Percentiles rank a stretch among this genome's conserved stretches.
Conservation (phyloP, 164 flowering plant genomes). For the Platanus orientalis region DNA sequence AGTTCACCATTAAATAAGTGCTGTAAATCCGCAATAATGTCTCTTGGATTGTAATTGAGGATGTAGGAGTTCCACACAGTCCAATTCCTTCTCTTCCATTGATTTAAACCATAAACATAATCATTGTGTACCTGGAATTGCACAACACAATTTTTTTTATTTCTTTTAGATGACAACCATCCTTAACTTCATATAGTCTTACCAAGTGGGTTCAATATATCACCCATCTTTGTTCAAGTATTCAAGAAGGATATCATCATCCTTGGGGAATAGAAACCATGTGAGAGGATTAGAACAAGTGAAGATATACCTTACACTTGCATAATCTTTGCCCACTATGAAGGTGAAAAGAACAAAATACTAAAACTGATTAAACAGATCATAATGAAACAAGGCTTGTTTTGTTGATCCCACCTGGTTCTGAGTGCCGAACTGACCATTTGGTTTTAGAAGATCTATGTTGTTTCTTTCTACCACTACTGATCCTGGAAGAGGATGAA, state of each 20-base stretch:
- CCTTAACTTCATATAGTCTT: background rate
- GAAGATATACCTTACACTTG: conserved; percentile 80
- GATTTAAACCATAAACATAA: conserved; percentile 72
- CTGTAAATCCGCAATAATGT: conserved; percentile 65
- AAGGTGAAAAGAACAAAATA: no score
- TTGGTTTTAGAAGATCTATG: conserved; percentile 72
- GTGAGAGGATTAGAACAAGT: conserved; percentile 68
- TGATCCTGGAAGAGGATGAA: no score
- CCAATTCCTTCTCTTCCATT: conserved; percentile 99
- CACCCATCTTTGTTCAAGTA: conserved; percentile 89
- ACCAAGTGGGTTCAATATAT: conserved; percentile 87
- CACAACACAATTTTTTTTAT: conserved; percentile 4
- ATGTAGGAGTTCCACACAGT: conserved; percentile 95
- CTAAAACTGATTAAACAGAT: no score
- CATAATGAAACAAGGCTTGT: background rate
- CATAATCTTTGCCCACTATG: conserved; percentile 99
- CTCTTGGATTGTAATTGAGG: conserved; percentile 88
- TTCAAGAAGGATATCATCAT: conserved; percentile 76
- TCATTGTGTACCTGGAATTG: conserved; percentile 69
- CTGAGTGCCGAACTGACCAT: conserved; percentile 90
- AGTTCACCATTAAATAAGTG: conserved; percentile 59
- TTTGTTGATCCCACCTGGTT: conserved; percentile 34
- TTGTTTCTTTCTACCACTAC: conserved; percentile 98
- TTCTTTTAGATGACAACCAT: no score
- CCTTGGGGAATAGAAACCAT: conserved; percentile 74